A percentile compares a stretch with the other conserved stretches of the same genome.
These are phyloP conservation scores for Pleurotus citrinopileatus DNA, from an alignment of 768 basidiomycete genomes.

Conservation along the genomic window DNA sequence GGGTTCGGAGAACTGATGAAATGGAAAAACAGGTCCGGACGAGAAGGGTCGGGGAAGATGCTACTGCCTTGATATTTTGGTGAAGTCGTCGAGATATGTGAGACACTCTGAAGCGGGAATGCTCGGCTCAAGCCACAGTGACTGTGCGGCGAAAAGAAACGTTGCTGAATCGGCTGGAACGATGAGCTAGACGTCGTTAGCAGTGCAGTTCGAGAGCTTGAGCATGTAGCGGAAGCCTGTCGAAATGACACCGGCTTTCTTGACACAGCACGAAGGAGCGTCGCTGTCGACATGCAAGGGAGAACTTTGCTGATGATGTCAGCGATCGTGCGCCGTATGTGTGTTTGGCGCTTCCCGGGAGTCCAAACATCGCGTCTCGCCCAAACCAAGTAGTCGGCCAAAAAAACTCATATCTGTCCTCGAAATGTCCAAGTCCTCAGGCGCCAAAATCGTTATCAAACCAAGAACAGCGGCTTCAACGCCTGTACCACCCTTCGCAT, in stretches of 20 bases:
- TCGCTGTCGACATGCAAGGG: background rate
- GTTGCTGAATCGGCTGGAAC: too few relatives aligned
- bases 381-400: background rate
- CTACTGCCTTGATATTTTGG: background rate
- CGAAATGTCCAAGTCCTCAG: constrained; percentile 16
- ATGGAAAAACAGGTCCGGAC: constrained; percentile 73
- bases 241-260: too few relatives aligned
- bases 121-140: too few relatives aligned
- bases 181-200: too few relatives aligned
- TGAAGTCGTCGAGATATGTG: background rate
- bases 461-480: constrained; percentile 28
- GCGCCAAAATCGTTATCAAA: constrained; percentile 51
- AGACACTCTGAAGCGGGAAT: too few relatives aligned
- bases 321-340: background rate
- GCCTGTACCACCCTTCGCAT: constrained; percentile 16
- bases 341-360: background rate
- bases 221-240: too few relatives aligned
- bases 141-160: too few relatives aligned
- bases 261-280: too few relatives aligned
- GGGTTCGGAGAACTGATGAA: constrained; percentile 52
- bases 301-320: background rate
- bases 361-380: background rate
- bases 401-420: background rate
- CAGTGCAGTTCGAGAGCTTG: too few relatives aligned
- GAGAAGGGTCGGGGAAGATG: constrained; percentile 46